A percentile compares a stretch with the other conserved stretches of the same genome.
Conservation (phyloP, 2,329 filamentous ascomycete species). For the Trichophyton rubrum region DNA sequence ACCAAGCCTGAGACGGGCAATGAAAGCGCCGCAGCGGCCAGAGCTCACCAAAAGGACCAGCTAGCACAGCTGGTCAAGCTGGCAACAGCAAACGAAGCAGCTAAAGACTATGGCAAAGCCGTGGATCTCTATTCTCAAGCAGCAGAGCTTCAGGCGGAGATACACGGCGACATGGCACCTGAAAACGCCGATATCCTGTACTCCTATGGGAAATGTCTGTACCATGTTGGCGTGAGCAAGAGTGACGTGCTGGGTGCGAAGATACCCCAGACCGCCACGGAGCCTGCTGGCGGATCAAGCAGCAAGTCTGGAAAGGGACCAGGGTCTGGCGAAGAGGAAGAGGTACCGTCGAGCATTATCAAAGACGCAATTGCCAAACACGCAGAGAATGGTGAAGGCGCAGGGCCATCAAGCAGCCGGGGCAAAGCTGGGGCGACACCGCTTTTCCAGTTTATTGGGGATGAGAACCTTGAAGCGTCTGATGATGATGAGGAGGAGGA, state of each 20-base stretch:
- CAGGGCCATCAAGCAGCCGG: constrained; percentile 3
- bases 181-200: constrained; percentile 91
- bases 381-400: not conserved
- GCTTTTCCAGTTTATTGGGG: constrained; percentile 82
- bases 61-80: constrained; percentile 67
- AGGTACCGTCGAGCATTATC: not conserved
- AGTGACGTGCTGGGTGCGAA: constrained; percentile 86
- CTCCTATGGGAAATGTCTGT: constrained; percentile 83
- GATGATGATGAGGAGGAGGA: constrained; percentile 56
- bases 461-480: constrained; percentile 81
- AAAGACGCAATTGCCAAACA: constrained; percentile 13
- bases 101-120: constrained; percentile 77
- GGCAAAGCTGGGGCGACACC: constrained; percentile 28
- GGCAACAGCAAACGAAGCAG: constrained; percentile 72
- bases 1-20: not conserved
- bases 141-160: constrained; percentile 74
- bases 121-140: constrained; percentile 81
- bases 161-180: constrained; percentile 83
- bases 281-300: constrained; percentile 24
- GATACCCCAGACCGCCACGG: constrained; percentile 48
- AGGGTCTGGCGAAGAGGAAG: constrained; percentile 14
- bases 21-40: not conserved
- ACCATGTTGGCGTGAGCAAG: constrained; percentile 85
- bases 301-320: constrained; percentile 23
- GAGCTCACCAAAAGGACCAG: constrained; percentile 37